These are phyloP conservation scores for Aspergillus carbonarius DNA, from an alignment of 2,329 filamentous ascomycete genomes.

Conservation along the genomic window DNA sequence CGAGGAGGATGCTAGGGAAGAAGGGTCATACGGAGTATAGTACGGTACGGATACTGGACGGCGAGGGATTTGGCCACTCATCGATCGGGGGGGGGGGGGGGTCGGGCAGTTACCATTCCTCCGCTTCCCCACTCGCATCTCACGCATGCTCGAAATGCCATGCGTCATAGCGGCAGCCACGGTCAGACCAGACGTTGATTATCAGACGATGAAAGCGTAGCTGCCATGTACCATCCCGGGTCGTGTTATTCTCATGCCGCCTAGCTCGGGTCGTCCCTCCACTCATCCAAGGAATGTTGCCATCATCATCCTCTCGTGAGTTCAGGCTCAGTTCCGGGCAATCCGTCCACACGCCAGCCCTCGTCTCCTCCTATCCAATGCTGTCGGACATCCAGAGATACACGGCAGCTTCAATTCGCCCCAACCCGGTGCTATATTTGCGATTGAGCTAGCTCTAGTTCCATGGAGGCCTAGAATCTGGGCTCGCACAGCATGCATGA, in stretches of 20 bases:
- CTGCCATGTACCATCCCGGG: no score
- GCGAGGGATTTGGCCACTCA: no score
- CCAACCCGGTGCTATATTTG: neutral
- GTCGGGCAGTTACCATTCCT: no score
- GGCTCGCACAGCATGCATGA: conserved; percentile 3
- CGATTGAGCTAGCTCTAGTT: neutral
- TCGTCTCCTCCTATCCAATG: neutral
- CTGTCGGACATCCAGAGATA: neutral
- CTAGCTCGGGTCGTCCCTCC: neutral
- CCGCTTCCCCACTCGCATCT: neutral
- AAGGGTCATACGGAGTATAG: no score
- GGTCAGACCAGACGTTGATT: neutral
- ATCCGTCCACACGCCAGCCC: neutral
- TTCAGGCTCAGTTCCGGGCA: conserved; percentile 1
- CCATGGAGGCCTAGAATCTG: conserved; percentile 7
- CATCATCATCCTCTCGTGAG: neutral
- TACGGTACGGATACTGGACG: no score
- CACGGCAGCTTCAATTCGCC: neutral
- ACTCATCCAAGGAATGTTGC: neutral
- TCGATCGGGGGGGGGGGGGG: no score
- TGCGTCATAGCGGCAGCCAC: conserved; percentile 5
- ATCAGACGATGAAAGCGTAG: neutral
- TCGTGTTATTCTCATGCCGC: neutral
- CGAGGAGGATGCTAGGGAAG: no score
- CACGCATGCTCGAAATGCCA: neutral